A percentile compares a stretch with the other conserved stretches of the same genome.
Conservation (phyloP, 306 rosid genomes). For the Cucurbita argyrosperma region DNA sequence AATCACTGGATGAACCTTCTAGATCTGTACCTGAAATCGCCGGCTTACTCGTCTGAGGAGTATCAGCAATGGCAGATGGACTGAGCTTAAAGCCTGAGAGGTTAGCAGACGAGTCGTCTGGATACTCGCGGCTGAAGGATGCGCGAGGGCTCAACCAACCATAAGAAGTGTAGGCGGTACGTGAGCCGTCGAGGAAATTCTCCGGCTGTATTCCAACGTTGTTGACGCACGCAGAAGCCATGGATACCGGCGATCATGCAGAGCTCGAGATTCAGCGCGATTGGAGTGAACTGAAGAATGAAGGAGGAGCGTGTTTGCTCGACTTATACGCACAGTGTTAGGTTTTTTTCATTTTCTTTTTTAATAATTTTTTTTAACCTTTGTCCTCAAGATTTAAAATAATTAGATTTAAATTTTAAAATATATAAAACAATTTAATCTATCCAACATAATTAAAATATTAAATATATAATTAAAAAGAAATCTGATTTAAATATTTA, state of each 20-base stretch:
- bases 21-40: conserved; percentile 39
- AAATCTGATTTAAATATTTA: not conserved
- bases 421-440: too few species aligned
- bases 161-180: conserved; percentile 30
- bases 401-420: not conserved
- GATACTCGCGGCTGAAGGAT: conserved; percentile 33
- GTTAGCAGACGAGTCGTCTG: conserved; percentile 8
- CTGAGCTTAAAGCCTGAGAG: conserved; percentile 5
- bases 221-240: conserved; percentile 95
- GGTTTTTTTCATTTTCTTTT: not conserved
- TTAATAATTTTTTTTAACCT: not conserved
- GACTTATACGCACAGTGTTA: not conserved
- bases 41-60: not conserved
- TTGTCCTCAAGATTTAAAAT: not conserved
- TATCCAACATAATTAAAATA: too few species aligned
- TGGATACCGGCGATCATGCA: conserved; percentile 4
- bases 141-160: conserved; percentile 51
- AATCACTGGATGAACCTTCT: conserved; percentile 29
- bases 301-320: not conserved
- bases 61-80: not conserved
- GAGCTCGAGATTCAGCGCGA: not conserved
- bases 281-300: not conserved
- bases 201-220: conserved; percentile 60
- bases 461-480: too few species aligned
- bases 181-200: conserved; percentile 36